These are phyloP conservation scores for Hordeum marinum DNA, from an alignment of 176 grass and related monocot genomes.

Conservation along the genomic window DNA sequence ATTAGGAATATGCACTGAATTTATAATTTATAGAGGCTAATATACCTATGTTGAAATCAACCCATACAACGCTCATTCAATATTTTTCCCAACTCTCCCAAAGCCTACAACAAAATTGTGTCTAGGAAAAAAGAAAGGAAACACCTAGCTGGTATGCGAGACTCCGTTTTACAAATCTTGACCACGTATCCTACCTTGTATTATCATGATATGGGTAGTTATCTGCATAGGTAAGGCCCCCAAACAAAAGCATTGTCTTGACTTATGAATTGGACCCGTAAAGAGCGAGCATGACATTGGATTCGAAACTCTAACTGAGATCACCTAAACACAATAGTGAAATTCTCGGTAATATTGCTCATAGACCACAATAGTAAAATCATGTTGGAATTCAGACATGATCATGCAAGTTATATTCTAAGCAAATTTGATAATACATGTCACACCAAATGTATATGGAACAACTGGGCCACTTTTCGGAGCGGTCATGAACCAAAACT, in stretches of 20 bases:
- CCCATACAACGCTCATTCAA: no score
- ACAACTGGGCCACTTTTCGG: conserved; percentile 73
- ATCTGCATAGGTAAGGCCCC: conserved; percentile 82
- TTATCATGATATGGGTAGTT: conserved; percentile 75
- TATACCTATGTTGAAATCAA: no score
- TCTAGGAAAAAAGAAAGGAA: no score
- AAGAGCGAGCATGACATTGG: conserved; percentile 65
- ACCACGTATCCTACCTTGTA: conserved; percentile 89
- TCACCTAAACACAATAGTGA: conserved; percentile 52
- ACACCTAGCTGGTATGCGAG: conserved; percentile 55
- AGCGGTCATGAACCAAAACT: conserved; percentile 82
- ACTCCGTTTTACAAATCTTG: conserved; percentile 74
- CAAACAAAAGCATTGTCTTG: conserved; percentile 59
- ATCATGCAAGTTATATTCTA: not conserved
- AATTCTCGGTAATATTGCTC: not conserved
- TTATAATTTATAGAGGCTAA: no score
- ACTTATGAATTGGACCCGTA: conserved; percentile 62
- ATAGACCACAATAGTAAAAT: not conserved
- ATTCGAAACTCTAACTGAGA: conserved; percentile 81
- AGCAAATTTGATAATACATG: conserved; percentile 28
- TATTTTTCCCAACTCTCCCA: no score
- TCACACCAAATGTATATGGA: conserved; percentile 81
- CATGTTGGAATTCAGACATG: no score
- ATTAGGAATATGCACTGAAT: no score
- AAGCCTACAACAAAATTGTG: no score